These are phyloP conservation scores for Mycena sp. DNA, from an alignment of 1,284 basidiomycete genomes.

Conservation along the genomic window DNA sequence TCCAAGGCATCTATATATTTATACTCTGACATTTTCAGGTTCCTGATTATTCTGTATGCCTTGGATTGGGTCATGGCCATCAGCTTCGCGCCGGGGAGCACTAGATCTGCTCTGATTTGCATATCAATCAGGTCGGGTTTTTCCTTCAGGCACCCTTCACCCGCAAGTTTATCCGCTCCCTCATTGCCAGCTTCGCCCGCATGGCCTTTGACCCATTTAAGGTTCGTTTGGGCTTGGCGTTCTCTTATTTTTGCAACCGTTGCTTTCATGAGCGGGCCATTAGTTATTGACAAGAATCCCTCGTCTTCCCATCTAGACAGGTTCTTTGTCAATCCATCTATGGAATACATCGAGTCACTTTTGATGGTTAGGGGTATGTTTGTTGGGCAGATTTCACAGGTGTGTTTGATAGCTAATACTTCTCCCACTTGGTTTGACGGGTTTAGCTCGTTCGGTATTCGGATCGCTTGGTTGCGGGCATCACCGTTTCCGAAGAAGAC, in stretches of 20 bases:
- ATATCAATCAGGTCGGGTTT: neutral
- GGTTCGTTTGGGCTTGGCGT: neutral
- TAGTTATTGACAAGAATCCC: conserved; percentile 28
- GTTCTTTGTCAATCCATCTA: conserved; percentile 23
- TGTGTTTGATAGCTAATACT: conserved; percentile 28
- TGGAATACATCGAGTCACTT: conserved; percentile 31
- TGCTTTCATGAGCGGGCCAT: conserved; percentile 13
- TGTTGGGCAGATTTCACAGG: conserved; percentile 5
- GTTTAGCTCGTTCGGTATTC: conserved; percentile 25
- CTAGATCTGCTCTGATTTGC: neutral
- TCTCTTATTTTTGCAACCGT: no score
- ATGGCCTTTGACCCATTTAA: conserved; percentile 21
- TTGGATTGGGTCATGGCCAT: conserved; percentile 14
- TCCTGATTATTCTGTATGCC: conserved; percentile 23
- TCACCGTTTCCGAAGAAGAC: conserved; percentile 30
- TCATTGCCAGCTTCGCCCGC: conserved; percentile 16
- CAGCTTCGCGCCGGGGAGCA: conserved; percentile 35
- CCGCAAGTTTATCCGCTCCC: conserved; percentile 10
- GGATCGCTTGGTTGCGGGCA: conserved; percentile 27
- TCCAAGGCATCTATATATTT: neutral
- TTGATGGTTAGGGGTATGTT: conserved; percentile 9
- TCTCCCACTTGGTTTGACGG: conserved; percentile 40
- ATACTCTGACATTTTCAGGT: neutral
- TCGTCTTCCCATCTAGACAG: conserved; percentile 28
- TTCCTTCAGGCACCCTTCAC: neutral